Evolutionary conservation across 2,329 filamentous ascomycete species (phyloP).

Genomic region (Fusarium piperis): DNA sequence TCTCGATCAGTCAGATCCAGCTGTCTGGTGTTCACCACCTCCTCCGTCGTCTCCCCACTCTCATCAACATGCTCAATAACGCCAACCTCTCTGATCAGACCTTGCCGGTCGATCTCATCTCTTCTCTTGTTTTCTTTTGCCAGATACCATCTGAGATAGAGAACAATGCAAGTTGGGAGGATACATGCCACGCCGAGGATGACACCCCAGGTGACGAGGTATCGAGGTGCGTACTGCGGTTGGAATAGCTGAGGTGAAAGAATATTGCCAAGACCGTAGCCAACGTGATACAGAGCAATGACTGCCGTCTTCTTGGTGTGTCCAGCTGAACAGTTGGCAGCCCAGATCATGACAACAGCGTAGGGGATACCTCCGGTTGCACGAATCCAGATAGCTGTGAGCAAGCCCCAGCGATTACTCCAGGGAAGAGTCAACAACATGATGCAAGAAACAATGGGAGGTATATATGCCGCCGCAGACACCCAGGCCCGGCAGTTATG

Average conservation of each 20-base stretch:
- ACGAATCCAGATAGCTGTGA: neutral
- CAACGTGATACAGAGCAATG: neutral
- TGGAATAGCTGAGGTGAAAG: neutral
- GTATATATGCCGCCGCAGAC: neutral
- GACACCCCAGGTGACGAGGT: neutral
- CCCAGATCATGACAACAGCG: constrained; percentile 1
- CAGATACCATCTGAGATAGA: neutral
- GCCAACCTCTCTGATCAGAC: neutral
- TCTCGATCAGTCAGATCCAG: neutral
- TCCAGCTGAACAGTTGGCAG: neutral
- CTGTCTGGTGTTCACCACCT: neutral
- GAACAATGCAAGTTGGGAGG: neutral
- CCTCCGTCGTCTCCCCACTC: neutral
- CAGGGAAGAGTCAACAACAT: neutral
- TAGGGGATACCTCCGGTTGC: neutral
- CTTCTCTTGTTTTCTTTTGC: neutral
- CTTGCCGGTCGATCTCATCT: neutral
- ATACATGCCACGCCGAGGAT: neutral
- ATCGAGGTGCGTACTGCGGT: neutral
- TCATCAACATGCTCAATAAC: neutral
- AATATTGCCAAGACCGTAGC: neutral
- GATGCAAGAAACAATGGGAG: neutral
- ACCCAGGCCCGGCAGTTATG: neutral
- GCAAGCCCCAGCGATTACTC: neutral
- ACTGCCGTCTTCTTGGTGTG: neutral